Percentiles rank a stretch among this genome's conserved stretches.
These are phyloP conservation scores for Hypoxylon sp. DNA, from an alignment of 2,329 filamentous ascomycete genomes.

Conservation along the genomic window DNA sequence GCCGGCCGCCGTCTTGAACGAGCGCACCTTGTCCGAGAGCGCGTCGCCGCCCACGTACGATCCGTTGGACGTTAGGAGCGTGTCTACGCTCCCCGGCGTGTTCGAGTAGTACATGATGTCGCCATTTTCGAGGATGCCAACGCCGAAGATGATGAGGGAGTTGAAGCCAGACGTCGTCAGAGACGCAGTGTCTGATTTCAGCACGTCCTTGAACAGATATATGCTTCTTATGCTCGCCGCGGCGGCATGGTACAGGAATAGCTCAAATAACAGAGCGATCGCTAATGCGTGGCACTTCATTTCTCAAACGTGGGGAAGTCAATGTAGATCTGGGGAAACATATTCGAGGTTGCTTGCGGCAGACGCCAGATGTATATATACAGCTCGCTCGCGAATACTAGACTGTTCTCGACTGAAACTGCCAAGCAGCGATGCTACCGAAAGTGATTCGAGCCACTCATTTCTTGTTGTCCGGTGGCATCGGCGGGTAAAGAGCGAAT, in stretches of 20 bases:
- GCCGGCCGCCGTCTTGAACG: constrained; percentile 48
- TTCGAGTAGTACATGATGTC: constrained; percentile 57
- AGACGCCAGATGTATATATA: not conserved
- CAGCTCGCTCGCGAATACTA: not conserved
- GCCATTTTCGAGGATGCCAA: constrained; percentile 53
- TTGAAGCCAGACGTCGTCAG: constrained; percentile 54
- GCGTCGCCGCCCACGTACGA: constrained; percentile 57
- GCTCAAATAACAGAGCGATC: constrained; percentile 29
- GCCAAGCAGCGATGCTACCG: constrained; percentile 6
- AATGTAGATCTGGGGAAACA: not conserved
- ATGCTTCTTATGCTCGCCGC: constrained; percentile 43
- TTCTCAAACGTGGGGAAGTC: not conserved
- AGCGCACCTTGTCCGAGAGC: constrained; percentile 56
- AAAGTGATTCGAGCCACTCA: not conserved
- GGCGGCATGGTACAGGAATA: constrained; percentile 23
- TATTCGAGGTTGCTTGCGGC: not conserved
- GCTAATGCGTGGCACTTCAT: constrained; percentile 27
- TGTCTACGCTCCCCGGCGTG: constrained; percentile 48
- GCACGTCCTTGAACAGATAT: constrained; percentile 54
- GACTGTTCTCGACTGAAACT: constrained; percentile 4
- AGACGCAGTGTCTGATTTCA: constrained; percentile 53
- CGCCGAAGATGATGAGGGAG: constrained; percentile 53
- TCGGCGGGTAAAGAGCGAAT: constrained; percentile 16
- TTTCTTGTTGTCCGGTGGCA: constrained; percentile 19
- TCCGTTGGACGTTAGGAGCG: constrained; percentile 49